These are phyloP conservation scores for Pseudozyma hubeiensis DNA, from an alignment of 1,284 basidiomycete species.

Conservation along the genomic window DNA sequence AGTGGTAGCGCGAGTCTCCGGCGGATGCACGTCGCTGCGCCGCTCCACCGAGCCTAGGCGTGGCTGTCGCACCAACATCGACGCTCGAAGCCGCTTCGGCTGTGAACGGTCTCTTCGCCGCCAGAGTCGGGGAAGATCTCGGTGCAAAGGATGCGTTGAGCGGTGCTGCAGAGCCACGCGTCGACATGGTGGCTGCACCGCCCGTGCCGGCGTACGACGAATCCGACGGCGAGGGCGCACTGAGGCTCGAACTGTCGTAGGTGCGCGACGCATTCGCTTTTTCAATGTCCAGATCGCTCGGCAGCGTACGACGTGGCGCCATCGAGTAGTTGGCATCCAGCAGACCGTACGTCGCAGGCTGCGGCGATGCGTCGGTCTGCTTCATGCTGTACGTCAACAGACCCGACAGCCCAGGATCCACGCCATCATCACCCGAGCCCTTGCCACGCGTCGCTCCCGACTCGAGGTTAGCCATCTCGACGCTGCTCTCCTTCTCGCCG, in stretches of 20 bases:
- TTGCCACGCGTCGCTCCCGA: conserved; percentile 7
- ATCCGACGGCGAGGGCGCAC: conserved; percentile 28
- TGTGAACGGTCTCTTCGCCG: conserved; percentile 13
- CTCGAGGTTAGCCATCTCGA: conserved; percentile 28
- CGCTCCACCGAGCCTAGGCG: background rate
- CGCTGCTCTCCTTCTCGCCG: conserved; percentile 32
- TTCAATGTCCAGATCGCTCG: conserved; percentile 28
- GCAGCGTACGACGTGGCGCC: conserved; percentile 18
- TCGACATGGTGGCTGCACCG: conserved; percentile 18
- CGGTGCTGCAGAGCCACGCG: conserved; percentile 19
- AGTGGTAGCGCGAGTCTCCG: conserved; percentile 19
- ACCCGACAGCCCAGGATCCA: conserved; percentile 20
- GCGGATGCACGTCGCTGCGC: conserved; percentile 21
- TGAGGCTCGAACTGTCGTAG: conserved; percentile 18
- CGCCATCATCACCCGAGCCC: background rate
- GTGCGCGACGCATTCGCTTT: conserved; percentile 15
- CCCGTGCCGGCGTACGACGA: conserved; percentile 14
- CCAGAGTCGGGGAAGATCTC: conserved; percentile 3
- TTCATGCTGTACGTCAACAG: conserved; percentile 14
- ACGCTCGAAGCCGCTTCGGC: conserved; percentile 9
- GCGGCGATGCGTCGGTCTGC: background rate
- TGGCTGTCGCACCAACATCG: background rate
- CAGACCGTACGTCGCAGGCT: conserved; percentile 11
- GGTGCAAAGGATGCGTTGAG: conserved; percentile 29
- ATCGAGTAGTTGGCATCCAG: conserved; percentile 43